A percentile compares a stretch with the other conserved stretches of the same genome.
These are phyloP conservation scores for Gossypium bickii DNA, from an alignment of 345 rosid species.

Conservation along the genomic window DNA sequence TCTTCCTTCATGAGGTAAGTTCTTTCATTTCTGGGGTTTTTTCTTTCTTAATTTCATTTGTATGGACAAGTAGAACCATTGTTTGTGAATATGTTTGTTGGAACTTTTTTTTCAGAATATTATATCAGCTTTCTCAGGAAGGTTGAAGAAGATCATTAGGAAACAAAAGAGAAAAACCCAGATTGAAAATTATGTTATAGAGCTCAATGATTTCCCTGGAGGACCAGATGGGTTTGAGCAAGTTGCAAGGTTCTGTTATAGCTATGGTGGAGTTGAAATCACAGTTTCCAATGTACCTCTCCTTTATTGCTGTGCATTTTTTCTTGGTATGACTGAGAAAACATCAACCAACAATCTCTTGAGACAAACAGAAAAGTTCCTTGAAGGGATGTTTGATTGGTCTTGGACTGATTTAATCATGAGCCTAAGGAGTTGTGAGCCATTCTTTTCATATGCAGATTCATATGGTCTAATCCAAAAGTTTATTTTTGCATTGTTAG, in stretches of 20 bases:
- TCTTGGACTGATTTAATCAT: conserved; percentile 50
- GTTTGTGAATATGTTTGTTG: background rate
- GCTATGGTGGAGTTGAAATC: conserved; percentile 45
- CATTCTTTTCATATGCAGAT: conserved; percentile 49
- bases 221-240: conserved; percentile 64
- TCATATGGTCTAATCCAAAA: conserved; percentile 49
- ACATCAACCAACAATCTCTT: conserved; percentile 46
- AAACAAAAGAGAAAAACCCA: conserved; percentile 42
- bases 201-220: conserved; percentile 55
- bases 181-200: conserved; percentile 34
- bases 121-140: conserved; percentile 46
- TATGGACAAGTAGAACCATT: background rate
- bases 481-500: conserved; percentile 46
- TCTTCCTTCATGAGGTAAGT: conserved; percentile 58
- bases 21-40: background rate
- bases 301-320: conserved; percentile 54
- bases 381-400: conserved; percentile 60
- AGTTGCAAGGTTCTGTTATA: conserved; percentile 66
- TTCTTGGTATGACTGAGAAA: conserved; percentile 65
- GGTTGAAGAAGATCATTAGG: conserved; percentile 49
- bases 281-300: conserved; percentile 46
- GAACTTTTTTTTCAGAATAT: conserved; percentile 37
- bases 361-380: conserved; percentile 48
- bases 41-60: background rate
- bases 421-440: conserved; percentile 55